phyloP scores from a whole-genome alignment of 2,329 filamentous ascomycete species.

The Trichophyton equinum region DNA sequence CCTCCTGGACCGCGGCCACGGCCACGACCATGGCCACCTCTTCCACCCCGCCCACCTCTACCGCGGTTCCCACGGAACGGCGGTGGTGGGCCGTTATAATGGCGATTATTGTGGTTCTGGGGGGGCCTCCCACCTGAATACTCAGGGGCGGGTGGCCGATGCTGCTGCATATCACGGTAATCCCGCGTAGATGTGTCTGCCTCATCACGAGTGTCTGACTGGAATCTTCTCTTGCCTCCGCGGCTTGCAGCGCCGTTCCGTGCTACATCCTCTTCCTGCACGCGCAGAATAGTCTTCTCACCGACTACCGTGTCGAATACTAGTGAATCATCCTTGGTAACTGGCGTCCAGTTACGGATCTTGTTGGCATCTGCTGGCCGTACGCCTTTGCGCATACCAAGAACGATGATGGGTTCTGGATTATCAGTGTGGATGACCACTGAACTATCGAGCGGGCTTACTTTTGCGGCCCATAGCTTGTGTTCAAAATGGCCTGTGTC shows the following conservation, averaged over 20 bases:
- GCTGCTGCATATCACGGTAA: slow-evolving; percentile 16
- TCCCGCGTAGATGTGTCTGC: slow-evolving; percentile 26
- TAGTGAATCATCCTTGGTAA: slow-evolving; percentile 57
- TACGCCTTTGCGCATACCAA: slow-evolving; percentile 64
- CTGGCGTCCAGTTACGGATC: slow-evolving; percentile 73
- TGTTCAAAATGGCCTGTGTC: slow-evolving; percentile 64
- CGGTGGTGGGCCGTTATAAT: slow-evolving; percentile 20
- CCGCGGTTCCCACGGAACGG: slow-evolving; percentile 22
- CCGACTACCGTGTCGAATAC: slow-evolving; percentile 72
- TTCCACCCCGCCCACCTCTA: slow-evolving; percentile 35
- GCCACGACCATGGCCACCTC: slow-evolving; percentile 27
- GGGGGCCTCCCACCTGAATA: slow-evolving; percentile 14
- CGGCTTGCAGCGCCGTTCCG: not conserved
- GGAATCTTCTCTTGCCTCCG: slow-evolving; percentile 39
- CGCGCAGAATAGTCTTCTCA: slow-evolving; percentile 70
- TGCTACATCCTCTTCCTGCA: slow-evolving; percentile 53
- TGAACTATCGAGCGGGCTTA: slow-evolving; percentile 57
- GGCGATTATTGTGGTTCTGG: slow-evolving; percentile 21
- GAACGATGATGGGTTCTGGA: slow-evolving; percentile 62
- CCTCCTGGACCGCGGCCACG: slow-evolving; percentile 34
- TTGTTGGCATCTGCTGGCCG: slow-evolving; percentile 66
- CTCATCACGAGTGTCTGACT: slow-evolving; percentile 47
- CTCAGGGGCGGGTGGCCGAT: slow-evolving; percentile 20
- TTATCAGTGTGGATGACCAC: slow-evolving; percentile 69
- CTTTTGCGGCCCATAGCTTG: slow-evolving; percentile 73